A percentile compares a stretch with the other conserved stretches of the same genome.
phyloP scores from a whole-genome alignment of 139 green algal genomes.

The Tetratostichococcus sp. region DNA sequence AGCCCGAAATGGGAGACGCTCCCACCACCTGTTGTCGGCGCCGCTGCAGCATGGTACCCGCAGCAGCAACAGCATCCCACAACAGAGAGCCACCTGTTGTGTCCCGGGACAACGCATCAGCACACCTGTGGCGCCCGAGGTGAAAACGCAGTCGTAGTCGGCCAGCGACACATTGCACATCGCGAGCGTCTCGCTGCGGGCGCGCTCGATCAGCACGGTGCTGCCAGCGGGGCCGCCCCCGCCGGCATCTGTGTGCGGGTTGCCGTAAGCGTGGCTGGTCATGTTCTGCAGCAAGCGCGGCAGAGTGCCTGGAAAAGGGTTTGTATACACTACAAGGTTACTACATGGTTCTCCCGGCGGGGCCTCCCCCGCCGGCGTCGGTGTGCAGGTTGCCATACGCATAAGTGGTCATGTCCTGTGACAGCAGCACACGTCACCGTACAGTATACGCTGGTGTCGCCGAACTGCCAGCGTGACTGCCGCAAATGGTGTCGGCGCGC shows the following conservation, averaged over 20 bases:
- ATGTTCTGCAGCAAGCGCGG: background rate
- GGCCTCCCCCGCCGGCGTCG: background rate
- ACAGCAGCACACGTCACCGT: background rate
- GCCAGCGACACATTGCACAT: slow-evolving; percentile 30
- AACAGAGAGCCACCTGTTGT: too few relatives aligned
- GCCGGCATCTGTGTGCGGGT: slow-evolving; percentile 30
- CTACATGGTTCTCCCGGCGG: too few relatives aligned
- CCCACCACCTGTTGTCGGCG: too few relatives aligned
- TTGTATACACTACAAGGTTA: too few relatives aligned
- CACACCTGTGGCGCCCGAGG: slow-evolving; percentile 27
- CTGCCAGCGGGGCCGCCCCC: background rate
- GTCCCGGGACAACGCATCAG: too few relatives aligned
- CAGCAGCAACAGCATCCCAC: too few relatives aligned
- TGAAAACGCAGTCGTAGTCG: slow-evolving; percentile 49
- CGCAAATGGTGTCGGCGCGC: too few relatives aligned
- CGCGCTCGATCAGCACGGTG: slow-evolving; percentile 6
- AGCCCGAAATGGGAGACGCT: too few relatives aligned
- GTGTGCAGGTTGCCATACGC: slow-evolving; percentile 20
- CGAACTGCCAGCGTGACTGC: too few relatives aligned
- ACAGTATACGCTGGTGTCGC: too few relatives aligned
- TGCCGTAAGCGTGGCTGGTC: slow-evolving; percentile 3
- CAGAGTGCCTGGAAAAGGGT: too few relatives aligned
- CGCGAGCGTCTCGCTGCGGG: slow-evolving; percentile 27
- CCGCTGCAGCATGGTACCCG: too few relatives aligned
- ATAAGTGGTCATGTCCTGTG: background rate